Conservation (phyloP, 768 basidiomycete genomes). For the Pleurotus pulmonarius region DNA sequence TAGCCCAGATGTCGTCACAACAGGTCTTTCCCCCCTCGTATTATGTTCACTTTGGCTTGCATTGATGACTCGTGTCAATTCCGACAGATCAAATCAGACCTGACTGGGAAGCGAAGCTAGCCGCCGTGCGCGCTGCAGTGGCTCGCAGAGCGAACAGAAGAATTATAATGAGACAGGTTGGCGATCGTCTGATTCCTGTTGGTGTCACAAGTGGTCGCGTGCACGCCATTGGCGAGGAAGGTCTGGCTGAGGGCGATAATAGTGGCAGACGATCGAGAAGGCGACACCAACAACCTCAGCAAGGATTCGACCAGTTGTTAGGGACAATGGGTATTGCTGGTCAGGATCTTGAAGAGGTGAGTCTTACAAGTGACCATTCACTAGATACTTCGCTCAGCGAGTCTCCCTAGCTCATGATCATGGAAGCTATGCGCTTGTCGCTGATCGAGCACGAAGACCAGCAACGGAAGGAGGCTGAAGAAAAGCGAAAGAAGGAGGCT, state of each 20-base stretch:
- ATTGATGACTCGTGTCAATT: conserved; percentile 2
- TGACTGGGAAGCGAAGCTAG: conserved; percentile 96
- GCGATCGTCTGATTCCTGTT: conserved; percentile 94
- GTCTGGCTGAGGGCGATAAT: conserved; percentile 36
- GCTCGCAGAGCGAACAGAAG: conserved; percentile 93
- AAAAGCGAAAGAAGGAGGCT: conserved; percentile 59
- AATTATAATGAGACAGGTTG: conserved; percentile 98
- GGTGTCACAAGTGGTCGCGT: conserved; percentile 90
- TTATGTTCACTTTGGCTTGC: neutral
- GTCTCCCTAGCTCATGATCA: conserved; percentile 80
- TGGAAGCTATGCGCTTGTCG: conserved; percentile 98
- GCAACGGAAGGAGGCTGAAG: conserved; percentile 64
- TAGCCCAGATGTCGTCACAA: conserved; percentile 88
- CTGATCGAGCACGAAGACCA: conserved; percentile 94
- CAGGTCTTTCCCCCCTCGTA: conserved; percentile 42
- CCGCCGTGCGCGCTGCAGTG: conserved; percentile 91
- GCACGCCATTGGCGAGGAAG: conserved; percentile 64
- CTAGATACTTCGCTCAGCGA: neutral
- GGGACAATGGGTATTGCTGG: conserved; percentile 62
- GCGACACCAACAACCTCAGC: conserved; percentile 43
- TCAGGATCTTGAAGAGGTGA: conserved; percentile 91
- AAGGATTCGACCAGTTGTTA: conserved; percentile 58
- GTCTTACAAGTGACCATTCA: conserved; percentile 15
- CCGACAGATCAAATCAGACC: conserved; percentile 88
- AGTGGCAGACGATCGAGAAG: conserved; percentile 53